A percentile compares a stretch with the other conserved stretches of the same genome.
Conservation (phyloP, 257 asterid species). For the Solanum boliviense region DNA sequence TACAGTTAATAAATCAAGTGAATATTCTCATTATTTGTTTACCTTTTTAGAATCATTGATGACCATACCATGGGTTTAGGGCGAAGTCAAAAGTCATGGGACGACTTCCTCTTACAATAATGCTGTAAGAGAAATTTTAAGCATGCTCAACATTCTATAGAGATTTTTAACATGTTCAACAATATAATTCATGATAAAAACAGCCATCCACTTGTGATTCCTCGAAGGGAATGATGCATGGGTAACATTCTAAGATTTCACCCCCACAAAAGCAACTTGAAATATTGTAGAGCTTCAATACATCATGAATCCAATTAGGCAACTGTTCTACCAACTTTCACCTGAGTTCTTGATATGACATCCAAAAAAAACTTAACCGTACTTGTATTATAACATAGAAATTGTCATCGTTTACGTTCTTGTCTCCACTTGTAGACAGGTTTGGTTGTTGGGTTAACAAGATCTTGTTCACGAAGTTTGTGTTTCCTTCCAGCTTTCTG, state of each 20-base stretch:
- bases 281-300: neutral
- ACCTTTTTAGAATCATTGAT: constrained; percentile 19
- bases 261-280: neutral
- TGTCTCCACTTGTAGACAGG: constrained; percentile 75
- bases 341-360: neutral
- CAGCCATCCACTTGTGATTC: neutral
- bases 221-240: neutral
- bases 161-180: neutral
- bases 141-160: neutral
- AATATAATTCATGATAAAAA: neutral
- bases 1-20: too few species aligned
- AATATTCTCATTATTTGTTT: neutral
- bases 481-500: constrained; percentile 83
- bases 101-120: constrained; percentile 50
- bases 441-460: constrained; percentile 37
- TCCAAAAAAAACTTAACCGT: neutral
- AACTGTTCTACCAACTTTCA: neutral
- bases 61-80: constrained; percentile 44
- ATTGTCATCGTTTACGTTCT: constrained; percentile 53
- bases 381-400: neutral
- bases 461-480: constrained; percentile 73
- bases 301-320: neutral
- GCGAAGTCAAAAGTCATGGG: constrained; percentile 79
- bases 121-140: constrained; percentile 15
- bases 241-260: neutral